A percentile compares a stretch with the other conserved stretches of the same genome.
phyloP scores from a whole-genome alignment of 345 rosid species.

The Cardamine resedifolia region DNA sequence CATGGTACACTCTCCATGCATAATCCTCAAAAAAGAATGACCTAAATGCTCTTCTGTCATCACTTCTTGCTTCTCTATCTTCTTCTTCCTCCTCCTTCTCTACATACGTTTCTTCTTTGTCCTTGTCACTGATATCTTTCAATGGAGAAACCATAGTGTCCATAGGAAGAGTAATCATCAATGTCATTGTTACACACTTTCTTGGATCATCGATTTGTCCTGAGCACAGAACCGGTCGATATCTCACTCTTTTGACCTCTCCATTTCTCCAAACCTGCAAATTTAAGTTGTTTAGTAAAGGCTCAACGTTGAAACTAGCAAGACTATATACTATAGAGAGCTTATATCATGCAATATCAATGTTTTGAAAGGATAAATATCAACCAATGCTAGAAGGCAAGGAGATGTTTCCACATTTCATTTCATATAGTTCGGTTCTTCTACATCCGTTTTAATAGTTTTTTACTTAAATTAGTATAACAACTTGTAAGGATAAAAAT shows the following conservation, averaged over 20 bases:
- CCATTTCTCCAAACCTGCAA: constrained; percentile 89
- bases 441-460: background rate
- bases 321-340: background rate
- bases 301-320: background rate
- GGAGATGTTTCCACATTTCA: background rate
- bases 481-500: background rate
- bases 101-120: constrained; percentile 32
- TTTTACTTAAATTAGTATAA: background rate
- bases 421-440: background rate
- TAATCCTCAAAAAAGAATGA: constrained; percentile 74
- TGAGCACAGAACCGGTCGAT: constrained; percentile 46
- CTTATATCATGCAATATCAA: background rate
- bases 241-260: constrained; percentile 65
- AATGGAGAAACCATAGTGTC: constrained; percentile 55
- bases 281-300: background rate
- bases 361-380: background rate
- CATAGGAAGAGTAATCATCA: constrained; percentile 59
- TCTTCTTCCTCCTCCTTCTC: constrained; percentile 5
- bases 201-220: constrained; percentile 34
- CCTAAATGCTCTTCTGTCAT: constrained; percentile 34
- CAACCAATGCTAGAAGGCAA: background rate
- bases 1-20: constrained; percentile 78
- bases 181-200: constrained; percentile 50
- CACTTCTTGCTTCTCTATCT: constrained; percentile 9
- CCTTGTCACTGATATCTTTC: constrained; percentile 10